Conservation (phyloP, 805 yeast genomes). For the Dipodascus albidus region DNA sequence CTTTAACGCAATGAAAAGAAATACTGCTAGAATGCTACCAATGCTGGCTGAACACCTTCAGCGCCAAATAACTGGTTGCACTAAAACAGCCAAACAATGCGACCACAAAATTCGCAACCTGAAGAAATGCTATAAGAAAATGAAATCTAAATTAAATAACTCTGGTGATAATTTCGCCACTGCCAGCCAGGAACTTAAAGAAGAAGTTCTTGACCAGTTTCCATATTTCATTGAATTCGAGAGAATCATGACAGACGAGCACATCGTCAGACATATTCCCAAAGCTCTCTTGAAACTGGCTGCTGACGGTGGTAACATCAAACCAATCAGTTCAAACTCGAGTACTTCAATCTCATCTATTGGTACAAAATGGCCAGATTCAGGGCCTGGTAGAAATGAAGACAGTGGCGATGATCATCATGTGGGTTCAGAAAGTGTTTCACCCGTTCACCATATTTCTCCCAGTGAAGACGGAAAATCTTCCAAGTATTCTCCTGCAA, state of each 20-base stretch:
- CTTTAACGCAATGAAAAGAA: background rate
- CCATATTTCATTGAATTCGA: background rate
- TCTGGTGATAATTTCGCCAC: background rate
- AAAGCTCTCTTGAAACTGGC: background rate
- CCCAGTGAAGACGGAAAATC: background rate
- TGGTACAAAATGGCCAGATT: background rate
- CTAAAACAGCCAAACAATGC: background rate
- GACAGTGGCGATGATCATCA: background rate
- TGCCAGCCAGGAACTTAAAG: slow-evolving; percentile 1
- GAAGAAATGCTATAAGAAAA: background rate
- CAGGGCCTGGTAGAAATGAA: background rate
- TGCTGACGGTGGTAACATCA: background rate
- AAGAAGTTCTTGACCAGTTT: background rate
- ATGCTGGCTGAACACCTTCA: background rate
- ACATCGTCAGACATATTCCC: background rate
- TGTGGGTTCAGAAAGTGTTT: background rate
- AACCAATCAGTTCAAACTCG: background rate
- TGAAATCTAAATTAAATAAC: background rate
- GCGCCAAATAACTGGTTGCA: background rate
- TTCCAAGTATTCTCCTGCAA: background rate
- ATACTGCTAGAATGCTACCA: background rate
- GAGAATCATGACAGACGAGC: background rate
- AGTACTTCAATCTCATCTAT: background rate
- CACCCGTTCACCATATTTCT: background rate
- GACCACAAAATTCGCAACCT: background rate